Evolutionary conservation across 2,329 filamentous ascomycete species (phyloP), one percentile per base, ranked within the genome.

Genomic region (Cryphonectria carpinicola): DNA sequence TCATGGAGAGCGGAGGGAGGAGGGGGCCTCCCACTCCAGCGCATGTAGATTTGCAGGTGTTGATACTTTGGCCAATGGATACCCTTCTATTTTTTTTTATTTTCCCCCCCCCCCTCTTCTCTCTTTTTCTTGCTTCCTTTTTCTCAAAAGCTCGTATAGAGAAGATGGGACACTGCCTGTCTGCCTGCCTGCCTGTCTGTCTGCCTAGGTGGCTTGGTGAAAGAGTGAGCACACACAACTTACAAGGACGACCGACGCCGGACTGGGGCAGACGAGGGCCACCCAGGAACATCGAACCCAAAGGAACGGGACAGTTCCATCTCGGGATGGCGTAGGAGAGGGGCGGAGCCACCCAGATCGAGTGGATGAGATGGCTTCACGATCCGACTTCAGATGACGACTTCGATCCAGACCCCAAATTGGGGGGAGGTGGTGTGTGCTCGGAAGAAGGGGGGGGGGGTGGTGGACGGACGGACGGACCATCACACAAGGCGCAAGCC

Each of bases 41-140:
- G 35, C 64, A 32, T 60, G 54, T 60, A 67, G 19, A 62, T 62
- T 62, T 41, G 43, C 43, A 62, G 41, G 46, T 54, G 58, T 54
- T 62, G 66, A 63, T 68, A 67, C 58, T 61, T 39, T 61, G 25
- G 25, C 43, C 63, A 70, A 70, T 70, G 68, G 68, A 70, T 70
- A 70, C 68, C 68, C 68, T 61, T 62, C 6, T 60, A 4, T 22
- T 35, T 41, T 41, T 41, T 22, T n/a, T n/a, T n/a, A n/a, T n/a
- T n/a, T n/a, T n/a, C n/a, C n/a, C n/a, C n/a, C n/a, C n/a, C n/a
- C n/a, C n/a, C n/a, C n/a, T n/a, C n/a, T n/a, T n/a, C n/a, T n/a
- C n/a, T 39, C 58, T 61, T 14, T 32, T 32, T 32, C 32, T 32
- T 32, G n/a, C 58, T 61, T 14, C 14, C 8, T 17, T 37, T 61